These are phyloP conservation scores for Nosema muscidifuracis DNA, from an alignment of 371 early-diverging fungal genomes.

Conservation along the genomic window DNA sequence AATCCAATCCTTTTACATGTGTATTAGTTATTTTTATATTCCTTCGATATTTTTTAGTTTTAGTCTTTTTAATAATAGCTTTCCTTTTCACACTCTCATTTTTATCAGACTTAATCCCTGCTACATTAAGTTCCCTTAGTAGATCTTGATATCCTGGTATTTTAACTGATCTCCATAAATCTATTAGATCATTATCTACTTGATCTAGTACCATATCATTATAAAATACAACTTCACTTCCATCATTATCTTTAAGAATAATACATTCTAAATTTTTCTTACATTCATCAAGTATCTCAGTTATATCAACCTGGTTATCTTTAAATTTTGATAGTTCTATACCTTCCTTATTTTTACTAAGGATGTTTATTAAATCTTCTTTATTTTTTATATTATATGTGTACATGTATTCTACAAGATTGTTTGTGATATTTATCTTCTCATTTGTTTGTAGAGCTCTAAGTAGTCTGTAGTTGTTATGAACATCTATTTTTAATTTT, in stretches of 20 bases:
- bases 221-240: slow-evolving; percentile 57
- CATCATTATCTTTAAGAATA: slow-evolving; percentile 62
- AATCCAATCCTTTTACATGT: slow-evolving; percentile 61
- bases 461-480: slow-evolving; percentile 43
- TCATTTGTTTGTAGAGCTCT: slow-evolving; percentile 57
- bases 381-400: slow-evolving; percentile 54
- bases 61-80: slow-evolving; percentile 34
- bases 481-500: slow-evolving; percentile 52
- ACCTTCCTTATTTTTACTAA: slow-evolving; percentile 57
- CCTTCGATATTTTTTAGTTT: slow-evolving; percentile 57
- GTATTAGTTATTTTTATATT: slow-evolving; percentile 64
- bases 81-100: slow-evolving; percentile 45
- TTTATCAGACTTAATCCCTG: slow-evolving; percentile 53
- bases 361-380: slow-evolving; percentile 56
- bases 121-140: slow-evolving; percentile 52
- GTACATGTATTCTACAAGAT: slow-evolving; percentile 56
- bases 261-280: too few species aligned
- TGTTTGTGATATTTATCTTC: slow-evolving; percentile 49
- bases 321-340: slow-evolving; percentile 52
- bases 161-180: slow-evolving; percentile 52
- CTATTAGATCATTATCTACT: slow-evolving; percentile 39
- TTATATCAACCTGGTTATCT: slow-evolving; percentile 55
- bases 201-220: slow-evolving; percentile 45
- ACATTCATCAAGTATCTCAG: slow-evolving; percentile 49
- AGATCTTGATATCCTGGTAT: slow-evolving; percentile 60